phyloP scores from a whole-genome alignment of 2,329 filamentous ascomycete species.

The Sporothrix pseudoabietina region DNA sequence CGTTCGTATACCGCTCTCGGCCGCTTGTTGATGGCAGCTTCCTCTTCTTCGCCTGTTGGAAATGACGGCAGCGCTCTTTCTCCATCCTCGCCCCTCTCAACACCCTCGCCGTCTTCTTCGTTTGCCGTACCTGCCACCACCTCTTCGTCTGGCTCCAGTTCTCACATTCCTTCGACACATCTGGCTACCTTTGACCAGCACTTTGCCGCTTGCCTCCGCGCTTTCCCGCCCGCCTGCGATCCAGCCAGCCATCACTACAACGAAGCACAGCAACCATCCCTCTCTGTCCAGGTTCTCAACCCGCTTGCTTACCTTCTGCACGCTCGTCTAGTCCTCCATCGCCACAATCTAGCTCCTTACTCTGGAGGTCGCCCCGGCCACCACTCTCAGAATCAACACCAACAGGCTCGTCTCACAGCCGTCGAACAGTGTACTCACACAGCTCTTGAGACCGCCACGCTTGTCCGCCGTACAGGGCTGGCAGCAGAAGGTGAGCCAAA shows the following conservation, averaged over 20 bases:
- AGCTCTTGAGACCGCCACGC: constrained; percentile 74
- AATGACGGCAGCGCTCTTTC: background rate
- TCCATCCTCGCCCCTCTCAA: constrained; percentile 24
- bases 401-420: constrained; percentile 64
- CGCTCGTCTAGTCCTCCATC: constrained; percentile 80
- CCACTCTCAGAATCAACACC: background rate
- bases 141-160: background rate
- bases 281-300: constrained; percentile 74
- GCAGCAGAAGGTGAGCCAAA: constrained; percentile 39
- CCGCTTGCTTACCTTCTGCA: constrained; percentile 80
- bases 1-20: constrained; percentile 74
- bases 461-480: constrained; percentile 61
- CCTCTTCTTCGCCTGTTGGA: background rate
- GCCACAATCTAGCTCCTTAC: constrained; percentile 77
- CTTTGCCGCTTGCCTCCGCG: constrained; percentile 72
- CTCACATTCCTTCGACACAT: constrained; percentile 63
- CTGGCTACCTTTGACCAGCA: constrained; percentile 80
- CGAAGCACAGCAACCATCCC: constrained; percentile 39
- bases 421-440: constrained; percentile 75
- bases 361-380: background rate
- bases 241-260: constrained; percentile 57
- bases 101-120: constrained; percentile 23
- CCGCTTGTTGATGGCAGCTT: constrained; percentile 53
- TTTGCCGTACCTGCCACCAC: background rate
- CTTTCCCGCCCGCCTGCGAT: constrained; percentile 75